Conservation (phyloP, 225 moss, liverwort and hornwort species). For the Physcomitrellopsis africana region DNA sequence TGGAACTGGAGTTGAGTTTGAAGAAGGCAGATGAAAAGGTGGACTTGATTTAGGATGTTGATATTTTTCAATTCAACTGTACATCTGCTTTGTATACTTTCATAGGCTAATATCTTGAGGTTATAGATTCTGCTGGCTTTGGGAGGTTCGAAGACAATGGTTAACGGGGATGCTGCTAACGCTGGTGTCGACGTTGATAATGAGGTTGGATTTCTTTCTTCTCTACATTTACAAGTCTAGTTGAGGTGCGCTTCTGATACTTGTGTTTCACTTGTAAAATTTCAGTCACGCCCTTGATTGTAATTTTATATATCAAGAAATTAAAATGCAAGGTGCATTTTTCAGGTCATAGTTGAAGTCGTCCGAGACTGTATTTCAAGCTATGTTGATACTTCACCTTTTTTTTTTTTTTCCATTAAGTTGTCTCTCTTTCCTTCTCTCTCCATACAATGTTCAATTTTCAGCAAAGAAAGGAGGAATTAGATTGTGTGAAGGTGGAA, state of each 20-base stretch:
- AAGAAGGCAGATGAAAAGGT: constrained; percentile 94
- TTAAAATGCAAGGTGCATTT: neutral
- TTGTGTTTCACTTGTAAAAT: neutral
- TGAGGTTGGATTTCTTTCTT: constrained; percentile 48
- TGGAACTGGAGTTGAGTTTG: constrained; percentile 74
- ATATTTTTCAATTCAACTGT: constrained; percentile 1
- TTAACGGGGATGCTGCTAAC: constrained; percentile 55
- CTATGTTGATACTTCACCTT: too few relatives aligned
- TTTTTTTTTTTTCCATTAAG: too few relatives aligned
- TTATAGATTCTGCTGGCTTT: constrained; percentile 77
- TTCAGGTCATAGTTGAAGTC: too few relatives aligned
- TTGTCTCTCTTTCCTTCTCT: too few relatives aligned
- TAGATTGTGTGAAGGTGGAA: constrained; percentile 84
- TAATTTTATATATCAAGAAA: neutral
- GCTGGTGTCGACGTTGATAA: constrained; percentile 72
- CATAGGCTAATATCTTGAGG: constrained; percentile 3
- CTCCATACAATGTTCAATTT: constrained; percentile 74
- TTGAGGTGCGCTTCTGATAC: neutral
- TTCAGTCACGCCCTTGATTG: neutral
- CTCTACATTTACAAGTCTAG: neutral
- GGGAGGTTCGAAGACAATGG: constrained; percentile 68
- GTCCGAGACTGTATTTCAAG: too few relatives aligned
- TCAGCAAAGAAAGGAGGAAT: constrained; percentile 81
- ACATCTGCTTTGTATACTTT: constrained; percentile 8
- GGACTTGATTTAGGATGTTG: constrained; percentile 1